Base-by-base conservation (phyloP, 192 early-diverging fungal species). In the Dissophora globulifera region DNA sequence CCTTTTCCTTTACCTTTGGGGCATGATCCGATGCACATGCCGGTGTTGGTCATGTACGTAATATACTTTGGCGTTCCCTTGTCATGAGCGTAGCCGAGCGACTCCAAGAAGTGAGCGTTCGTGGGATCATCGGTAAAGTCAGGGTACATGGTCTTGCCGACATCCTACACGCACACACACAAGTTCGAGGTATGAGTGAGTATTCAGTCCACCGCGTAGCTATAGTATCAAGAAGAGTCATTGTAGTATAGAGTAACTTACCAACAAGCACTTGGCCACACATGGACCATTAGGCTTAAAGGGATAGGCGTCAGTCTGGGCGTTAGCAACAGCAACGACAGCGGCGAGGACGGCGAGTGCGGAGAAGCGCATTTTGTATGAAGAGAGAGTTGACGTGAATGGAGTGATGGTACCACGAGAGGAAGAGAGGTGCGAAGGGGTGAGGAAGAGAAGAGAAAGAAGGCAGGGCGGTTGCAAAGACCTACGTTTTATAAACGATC, bases 321-420 rank as follows among this genome's bases (percentile, higher is more conserved):
- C 69, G 53, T 32, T 56, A 50, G 46, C 59, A 53, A 62, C 60
- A 50, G 69, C 69, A 32, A 42, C 35, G 20, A 62, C 47, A 23
- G 59, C n/a, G 45, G 60, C 69, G 47, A 50, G 50, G 33, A 59
- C 22, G 42, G 56, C 61, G 42, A 62, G 51, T 29, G 62, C 30
- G 22, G 59, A 66, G 58, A 71, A 69, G 63, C 65, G 69, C 79
- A 83, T 83, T 12, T 52, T 56, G 19, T 30, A 30, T 50, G 40
- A 33, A 26, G 19, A 22, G 25, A 59, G 33, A 55, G 31, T 16
- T 40, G 4, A 20, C 16, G 32, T 16, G 22, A 22, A 32, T 27
- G 46, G 11, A 20, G 41, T 49, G 47, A 25, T 49, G 20, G 50
- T 41, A 22, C 11, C n/a, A 23, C 6, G 30, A 41, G 12, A 20